These are phyloP conservation scores for Castanea mollissima DNA, from an alignment of 306 rosid species.

Conservation along the genomic window DNA sequence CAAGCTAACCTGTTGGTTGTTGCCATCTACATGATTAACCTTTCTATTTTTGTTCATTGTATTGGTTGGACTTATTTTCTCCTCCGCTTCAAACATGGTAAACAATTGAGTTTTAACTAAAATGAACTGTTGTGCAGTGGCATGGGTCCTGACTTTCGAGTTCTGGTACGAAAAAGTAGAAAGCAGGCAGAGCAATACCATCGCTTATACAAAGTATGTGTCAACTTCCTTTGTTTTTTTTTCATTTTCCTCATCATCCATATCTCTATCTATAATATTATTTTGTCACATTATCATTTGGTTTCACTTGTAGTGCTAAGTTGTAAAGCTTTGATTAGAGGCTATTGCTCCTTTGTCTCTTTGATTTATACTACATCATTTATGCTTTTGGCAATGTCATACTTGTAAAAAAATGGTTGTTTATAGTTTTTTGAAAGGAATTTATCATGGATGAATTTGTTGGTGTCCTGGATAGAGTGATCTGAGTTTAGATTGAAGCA, in stretches of 20 bases:
- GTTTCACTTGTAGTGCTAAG: too few species aligned
- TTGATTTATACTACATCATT: neutral
- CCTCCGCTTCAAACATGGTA: too few species aligned
- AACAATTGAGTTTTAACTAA: neutral
- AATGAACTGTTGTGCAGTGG: constrained; percentile 50
- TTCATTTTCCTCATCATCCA: neutral
- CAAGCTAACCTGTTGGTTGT: too few species aligned
- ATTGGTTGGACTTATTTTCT: too few species aligned
- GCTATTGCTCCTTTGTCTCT: neutral
- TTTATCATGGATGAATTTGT: too few species aligned
- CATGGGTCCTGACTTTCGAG: constrained; percentile 99
- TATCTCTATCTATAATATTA: neutral
- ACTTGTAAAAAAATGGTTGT: too few species aligned
- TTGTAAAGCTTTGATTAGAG: too few species aligned
- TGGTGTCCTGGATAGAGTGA: too few species aligned
- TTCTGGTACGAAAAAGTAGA: constrained; percentile 92
- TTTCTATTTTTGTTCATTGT: too few species aligned
- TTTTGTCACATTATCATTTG: neutral
- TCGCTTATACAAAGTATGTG: constrained; percentile 68
- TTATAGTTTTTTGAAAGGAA: too few species aligned
- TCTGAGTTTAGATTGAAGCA: too few species aligned
- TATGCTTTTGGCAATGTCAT: neutral
- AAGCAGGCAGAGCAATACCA: constrained; percentile 96
- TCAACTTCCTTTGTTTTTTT: neutral
- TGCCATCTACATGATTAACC: too few species aligned